Conservation (phyloP, 306 rosid genomes). For the Arachis hypogaea region DNA sequence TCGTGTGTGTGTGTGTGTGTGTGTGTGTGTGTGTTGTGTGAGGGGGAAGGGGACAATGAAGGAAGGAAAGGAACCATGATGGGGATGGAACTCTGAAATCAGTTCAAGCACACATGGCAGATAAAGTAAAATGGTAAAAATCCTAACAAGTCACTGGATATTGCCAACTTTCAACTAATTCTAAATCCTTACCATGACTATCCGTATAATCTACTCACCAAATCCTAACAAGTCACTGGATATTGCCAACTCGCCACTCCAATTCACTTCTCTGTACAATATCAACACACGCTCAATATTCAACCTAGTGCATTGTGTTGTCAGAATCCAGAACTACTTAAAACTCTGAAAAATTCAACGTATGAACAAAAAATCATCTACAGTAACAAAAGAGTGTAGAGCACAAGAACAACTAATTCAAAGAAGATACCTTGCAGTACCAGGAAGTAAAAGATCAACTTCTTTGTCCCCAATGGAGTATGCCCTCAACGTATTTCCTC, state of each 20-base stretch:
- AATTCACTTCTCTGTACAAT: constrained; percentile 41
- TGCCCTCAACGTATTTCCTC: constrained; percentile 83
- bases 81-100: background rate
- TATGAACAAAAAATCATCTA: constrained; percentile 12
- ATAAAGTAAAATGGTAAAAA: background rate
- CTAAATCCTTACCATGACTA: constrained; percentile 26
- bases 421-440: constrained; percentile 77
- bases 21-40: too few species aligned
- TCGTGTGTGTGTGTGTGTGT: background rate
- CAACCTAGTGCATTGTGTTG: constrained; percentile 6
- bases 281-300: constrained; percentile 14
- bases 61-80: background rate
- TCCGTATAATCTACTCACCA: constrained; percentile 25
- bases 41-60: background rate
- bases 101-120: background rate
- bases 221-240: constrained; percentile 27
- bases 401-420: constrained; percentile 14
- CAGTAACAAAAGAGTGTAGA: background rate
- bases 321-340: constrained; percentile 35
- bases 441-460: constrained; percentile 91
- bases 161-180: background rate
- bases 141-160: too few species aligned
- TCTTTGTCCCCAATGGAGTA: constrained; percentile 86
- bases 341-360: constrained; percentile 25
- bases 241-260: constrained; percentile 29